These are phyloP conservation scores for Sisymbrium irio DNA, from an alignment of 345 rosid genomes.

Conservation along the genomic window DNA sequence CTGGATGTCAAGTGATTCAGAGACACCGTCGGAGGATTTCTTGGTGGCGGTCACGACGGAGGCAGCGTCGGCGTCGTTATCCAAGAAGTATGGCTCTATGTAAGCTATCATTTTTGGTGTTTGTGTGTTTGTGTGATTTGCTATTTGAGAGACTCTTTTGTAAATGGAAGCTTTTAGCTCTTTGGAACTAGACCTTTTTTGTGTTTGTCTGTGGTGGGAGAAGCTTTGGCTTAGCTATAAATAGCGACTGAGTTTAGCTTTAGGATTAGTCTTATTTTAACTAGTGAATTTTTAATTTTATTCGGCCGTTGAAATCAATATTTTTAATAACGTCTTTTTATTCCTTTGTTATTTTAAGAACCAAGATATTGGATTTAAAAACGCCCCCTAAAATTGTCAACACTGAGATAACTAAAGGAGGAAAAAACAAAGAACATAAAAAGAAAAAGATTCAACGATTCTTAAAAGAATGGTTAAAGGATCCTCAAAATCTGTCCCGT, in stretches of 20 bases:
- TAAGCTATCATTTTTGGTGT: constrained; percentile 64
- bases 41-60: constrained; percentile 26
- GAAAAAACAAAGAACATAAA: background rate
- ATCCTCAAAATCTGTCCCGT: constrained; percentile 38
- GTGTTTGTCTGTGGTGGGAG: constrained; percentile 34
- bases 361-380: constrained; percentile 3
- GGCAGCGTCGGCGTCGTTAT: constrained; percentile 60
- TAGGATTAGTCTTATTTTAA: constrained; percentile 1
- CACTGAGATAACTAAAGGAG: constrained; percentile 20
- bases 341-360: constrained; percentile 1
- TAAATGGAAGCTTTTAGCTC: constrained; percentile 21
- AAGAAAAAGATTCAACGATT: constrained; percentile 17
- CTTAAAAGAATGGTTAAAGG: constrained; percentile 36
- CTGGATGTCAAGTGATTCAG: constrained; percentile 53
- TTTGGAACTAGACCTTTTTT: constrained; percentile 22
- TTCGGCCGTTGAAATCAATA: constrained; percentile 30
- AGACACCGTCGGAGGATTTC: constrained; percentile 33
- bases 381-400: constrained; percentile 29
- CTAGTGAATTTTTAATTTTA: background rate
- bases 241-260: constrained; percentile 35
- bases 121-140: constrained; percentile 7
- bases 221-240: constrained; percentile 32
- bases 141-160: constrained; percentile 22
- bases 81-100: constrained; percentile 61
- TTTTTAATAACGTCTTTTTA: constrained; percentile 8